Conservation (phyloP, 1,139 yeast species). For the Suhomyces terraborum region DNA sequence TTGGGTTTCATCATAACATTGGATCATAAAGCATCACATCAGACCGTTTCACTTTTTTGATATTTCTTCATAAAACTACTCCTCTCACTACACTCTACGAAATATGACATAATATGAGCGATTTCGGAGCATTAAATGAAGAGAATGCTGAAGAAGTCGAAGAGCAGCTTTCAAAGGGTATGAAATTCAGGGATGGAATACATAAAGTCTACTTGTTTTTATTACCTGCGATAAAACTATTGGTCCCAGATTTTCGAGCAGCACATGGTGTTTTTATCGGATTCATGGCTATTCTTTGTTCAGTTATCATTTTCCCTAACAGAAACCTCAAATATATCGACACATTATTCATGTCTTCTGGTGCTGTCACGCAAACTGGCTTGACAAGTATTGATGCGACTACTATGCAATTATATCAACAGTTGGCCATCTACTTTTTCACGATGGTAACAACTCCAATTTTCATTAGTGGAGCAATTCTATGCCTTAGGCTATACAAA, state of each 20-base stretch:
- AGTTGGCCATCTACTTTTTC: constrained; percentile 60
- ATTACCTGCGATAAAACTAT: background rate
- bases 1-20: background rate
- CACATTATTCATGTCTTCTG: constrained; percentile 71
- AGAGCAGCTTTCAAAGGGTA: background rate
- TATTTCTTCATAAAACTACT: background rate
- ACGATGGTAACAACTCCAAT: constrained; percentile 82
- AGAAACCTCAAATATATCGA: constrained; percentile 71
- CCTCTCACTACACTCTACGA: background rate
- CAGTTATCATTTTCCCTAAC: constrained; percentile 48
- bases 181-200: background rate
- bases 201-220: background rate
- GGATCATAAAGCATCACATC: background rate
- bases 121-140: background rate
- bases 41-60: background rate
- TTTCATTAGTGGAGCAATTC: constrained; percentile 78
- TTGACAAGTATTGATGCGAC: constrained; percentile 75
- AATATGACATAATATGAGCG: background rate
- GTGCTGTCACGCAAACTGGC: constrained; percentile 91
- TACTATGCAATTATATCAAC: constrained; percentile 69
- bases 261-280: background rate
- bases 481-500: constrained; percentile 83
- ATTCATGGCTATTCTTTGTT: background rate
- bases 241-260: background rate
- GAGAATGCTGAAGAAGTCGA: background rate